Base-by-base conservation (phyloP, 305 asterid genomes). In the Fraxinus dipetala region DNA sequence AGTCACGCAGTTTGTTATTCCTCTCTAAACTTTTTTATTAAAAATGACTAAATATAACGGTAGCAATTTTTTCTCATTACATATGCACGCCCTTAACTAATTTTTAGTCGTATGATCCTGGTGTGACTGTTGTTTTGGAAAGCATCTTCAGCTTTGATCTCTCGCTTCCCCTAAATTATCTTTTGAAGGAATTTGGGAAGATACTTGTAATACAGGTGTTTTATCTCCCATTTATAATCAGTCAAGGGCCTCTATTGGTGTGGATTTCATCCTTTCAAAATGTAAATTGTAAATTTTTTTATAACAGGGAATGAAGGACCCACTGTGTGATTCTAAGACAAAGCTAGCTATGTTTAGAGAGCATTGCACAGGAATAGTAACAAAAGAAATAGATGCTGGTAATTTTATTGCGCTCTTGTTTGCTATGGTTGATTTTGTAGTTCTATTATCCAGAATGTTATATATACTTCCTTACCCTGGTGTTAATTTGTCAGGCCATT, bases 301-400 rank as follows among this genome's bases (percentile, higher is more conserved):
- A 81, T 83, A 76, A 72, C 84, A 95, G 98, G 98, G 98, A 83
- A 91, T 90, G 97, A 90, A 92, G 89, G 98, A 95, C 80, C 95
- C 97, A 77, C 85, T 92, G 9, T 83, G 84, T 8, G 89, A 95
- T 86, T 91, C 97, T 35, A 87, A 79, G 83, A 85, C 91, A 11
- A 86, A 78, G 89, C 77, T 93, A 81, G 86, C 91, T 14, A 81
- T 89, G 91, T 84, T 91, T 76, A 85, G 88, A 77, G 92, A 90
- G 78, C 94, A 90, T 84, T 90, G 88, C 86, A 84, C 85, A 78
- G 97, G 93, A 77, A 74, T 90, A 80, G 80, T 87, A 61, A 83
- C 87, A 74, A 88, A 89, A 89, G 97, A 95, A 85, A 72, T 92
- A 40, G 90, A 90, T 86, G 98, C 98, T 54, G 98, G 98, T 95